Conservation (phyloP, 805 yeast species). For the Starmerella stigmatis region DNA sequence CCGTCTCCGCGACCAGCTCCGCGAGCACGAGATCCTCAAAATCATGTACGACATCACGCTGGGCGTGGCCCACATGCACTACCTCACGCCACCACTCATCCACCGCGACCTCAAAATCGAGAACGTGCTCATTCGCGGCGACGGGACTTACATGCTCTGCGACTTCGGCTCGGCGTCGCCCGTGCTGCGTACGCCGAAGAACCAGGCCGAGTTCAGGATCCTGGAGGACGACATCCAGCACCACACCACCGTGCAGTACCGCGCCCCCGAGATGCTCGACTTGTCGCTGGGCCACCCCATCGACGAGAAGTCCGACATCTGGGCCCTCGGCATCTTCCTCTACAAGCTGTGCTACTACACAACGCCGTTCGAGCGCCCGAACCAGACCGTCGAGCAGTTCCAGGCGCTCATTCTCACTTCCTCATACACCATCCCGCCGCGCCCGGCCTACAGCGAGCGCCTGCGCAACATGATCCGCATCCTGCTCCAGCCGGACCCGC, state of each 20-base stretch:
- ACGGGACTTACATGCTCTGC: conserved; percentile 69
- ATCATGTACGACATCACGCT: conserved; percentile 73
- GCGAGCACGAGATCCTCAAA: conserved; percentile 64
- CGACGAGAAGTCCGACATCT: conserved; percentile 84
- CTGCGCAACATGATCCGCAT: conserved; percentile 65
- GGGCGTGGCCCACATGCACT: conserved; percentile 82
- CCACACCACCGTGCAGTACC: conserved; percentile 91
- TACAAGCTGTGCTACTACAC: conserved; percentile 85
- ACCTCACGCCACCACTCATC: conserved; percentile 51
- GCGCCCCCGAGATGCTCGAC: conserved; percentile 95
- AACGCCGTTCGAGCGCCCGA: conserved; percentile 82
- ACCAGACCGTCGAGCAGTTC: conserved; percentile 30
- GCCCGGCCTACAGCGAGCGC: conserved; percentile 59
- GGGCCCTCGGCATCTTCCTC: conserved; percentile 92
- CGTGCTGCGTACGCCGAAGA: conserved; percentile 62
- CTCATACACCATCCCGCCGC: conserved; percentile 60
- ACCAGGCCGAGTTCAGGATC: conserved; percentile 59
- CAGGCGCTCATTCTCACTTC: conserved; percentile 83
- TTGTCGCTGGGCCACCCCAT: conserved; percentile 71
- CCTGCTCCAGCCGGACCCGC: conserved; percentile 74
- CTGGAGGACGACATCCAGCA: conserved; percentile 74
- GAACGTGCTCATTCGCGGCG: conserved; percentile 64
- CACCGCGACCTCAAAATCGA: conserved; percentile 94
- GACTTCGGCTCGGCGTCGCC: conserved; percentile 88
- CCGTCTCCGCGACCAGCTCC: conserved; percentile 64